phyloP scores from a whole-genome alignment of 345 rosid genomes.

The Acer negundo region DNA sequence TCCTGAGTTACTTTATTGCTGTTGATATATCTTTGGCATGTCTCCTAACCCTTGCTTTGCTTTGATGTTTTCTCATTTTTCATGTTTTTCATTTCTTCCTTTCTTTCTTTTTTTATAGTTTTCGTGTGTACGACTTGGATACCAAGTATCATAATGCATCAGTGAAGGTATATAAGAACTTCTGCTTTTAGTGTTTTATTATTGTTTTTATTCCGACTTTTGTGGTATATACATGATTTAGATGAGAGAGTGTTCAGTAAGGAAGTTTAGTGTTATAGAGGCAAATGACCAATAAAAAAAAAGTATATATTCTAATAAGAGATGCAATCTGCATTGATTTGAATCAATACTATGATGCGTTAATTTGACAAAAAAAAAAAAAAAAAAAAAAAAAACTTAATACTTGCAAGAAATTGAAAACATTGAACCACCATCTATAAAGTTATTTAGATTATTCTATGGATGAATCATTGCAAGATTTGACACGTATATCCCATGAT shows the following conservation, averaged over 20 bases:
- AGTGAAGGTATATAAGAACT: constrained; percentile 54
- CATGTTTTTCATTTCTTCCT: not conserved
- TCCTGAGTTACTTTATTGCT: not conserved
- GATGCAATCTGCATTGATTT: not conserved
- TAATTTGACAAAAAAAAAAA: not conserved
- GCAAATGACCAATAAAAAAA: not conserved
- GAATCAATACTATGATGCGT: not conserved
- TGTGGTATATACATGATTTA: not conserved
- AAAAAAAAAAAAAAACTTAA: not conserved
- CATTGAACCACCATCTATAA: not conserved
- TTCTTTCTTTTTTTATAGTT: constrained; percentile 41
- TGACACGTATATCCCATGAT: no score
- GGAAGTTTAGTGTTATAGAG: not conserved
- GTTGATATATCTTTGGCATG: not conserved
- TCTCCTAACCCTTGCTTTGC: not conserved
- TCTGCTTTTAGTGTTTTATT: constrained; percentile 8
- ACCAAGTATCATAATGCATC: constrained; percentile 66
- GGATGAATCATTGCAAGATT: no score
- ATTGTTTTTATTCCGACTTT: not conserved
- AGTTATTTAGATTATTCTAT: not conserved
- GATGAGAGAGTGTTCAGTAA: not conserved
- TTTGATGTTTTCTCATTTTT: constrained; percentile 16
- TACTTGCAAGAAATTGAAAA: not conserved
- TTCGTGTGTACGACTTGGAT: constrained; percentile 75
- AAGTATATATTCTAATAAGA: not conserved